Conservation (phyloP, 2,329 filamentous ascomycete species). For the Fusarium sarcochroum region DNA sequence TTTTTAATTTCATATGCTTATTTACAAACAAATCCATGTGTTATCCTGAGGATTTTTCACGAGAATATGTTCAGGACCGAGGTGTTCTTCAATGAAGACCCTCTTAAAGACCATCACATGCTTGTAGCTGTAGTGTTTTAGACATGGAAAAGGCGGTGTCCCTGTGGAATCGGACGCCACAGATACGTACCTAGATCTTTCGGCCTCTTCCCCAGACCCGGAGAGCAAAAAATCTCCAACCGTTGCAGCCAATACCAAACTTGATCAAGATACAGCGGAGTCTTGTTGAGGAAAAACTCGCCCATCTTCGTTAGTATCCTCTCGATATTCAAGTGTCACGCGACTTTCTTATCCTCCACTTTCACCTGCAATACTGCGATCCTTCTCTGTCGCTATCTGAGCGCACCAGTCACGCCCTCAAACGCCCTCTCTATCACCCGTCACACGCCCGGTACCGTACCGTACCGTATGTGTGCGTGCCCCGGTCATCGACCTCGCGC, state of each 20-base stretch:
- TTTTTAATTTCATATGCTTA: constrained; percentile 33
- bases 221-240: constrained; percentile 40
- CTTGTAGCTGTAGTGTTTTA: constrained; percentile 3
- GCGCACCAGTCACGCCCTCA: constrained; percentile 20
- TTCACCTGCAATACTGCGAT: background rate
- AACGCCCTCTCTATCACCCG: constrained; percentile 8
- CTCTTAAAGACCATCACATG: constrained; percentile 38
- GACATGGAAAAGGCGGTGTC: constrained; percentile 41
- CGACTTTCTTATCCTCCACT: constrained; percentile 30
- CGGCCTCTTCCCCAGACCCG: constrained; percentile 15
- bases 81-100: constrained; percentile 18
- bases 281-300: constrained; percentile 26
- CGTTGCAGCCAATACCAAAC: constrained; percentile 34
- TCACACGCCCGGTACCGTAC: constrained; percentile 40
- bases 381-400: constrained; percentile 23
- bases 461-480: constrained; percentile 43
- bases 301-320: constrained; percentile 29
- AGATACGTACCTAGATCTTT: constrained; percentile 35
- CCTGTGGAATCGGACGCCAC: constrained; percentile 26
- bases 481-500: constrained; percentile 36
- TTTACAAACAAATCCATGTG: background rate
- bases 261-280: constrained; percentile 30
- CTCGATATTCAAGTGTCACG: constrained; percentile 39
- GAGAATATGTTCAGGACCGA: constrained; percentile 20
- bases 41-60: constrained; percentile 1